These are phyloP conservation scores for Asterochloris sp. DNA, from an alignment of 139 green algal species.

Conservation along the genomic window DNA sequence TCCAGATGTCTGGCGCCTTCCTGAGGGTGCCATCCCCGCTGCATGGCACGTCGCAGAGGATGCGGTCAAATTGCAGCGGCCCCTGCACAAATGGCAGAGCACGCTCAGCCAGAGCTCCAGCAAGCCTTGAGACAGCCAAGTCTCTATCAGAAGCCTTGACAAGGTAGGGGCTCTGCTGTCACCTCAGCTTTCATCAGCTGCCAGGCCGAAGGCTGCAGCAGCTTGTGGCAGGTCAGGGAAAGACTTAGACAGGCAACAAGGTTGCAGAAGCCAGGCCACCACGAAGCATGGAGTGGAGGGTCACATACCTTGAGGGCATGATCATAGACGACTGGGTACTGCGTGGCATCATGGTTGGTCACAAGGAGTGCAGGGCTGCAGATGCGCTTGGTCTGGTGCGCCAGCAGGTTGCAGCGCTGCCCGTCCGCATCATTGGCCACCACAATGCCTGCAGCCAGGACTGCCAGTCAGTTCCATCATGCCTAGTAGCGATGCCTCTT, in stretches of 20 bases:
- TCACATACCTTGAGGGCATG: constrained; percentile 1
- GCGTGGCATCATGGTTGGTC: constrained; percentile 90
- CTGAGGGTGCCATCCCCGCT: constrained; percentile 94
- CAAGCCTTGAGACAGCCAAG: neutral
- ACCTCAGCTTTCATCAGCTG: too few species aligned
- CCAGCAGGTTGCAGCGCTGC: constrained; percentile 95
- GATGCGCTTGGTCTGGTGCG: constrained; percentile 95
- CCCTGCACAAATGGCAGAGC: constrained; percentile 10
- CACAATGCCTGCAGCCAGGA: constrained; percentile 65
- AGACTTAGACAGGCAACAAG: too few species aligned
- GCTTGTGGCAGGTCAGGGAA: too few species aligned
- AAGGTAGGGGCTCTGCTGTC: too few species aligned
- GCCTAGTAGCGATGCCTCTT: too few species aligned
- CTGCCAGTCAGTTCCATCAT: too few species aligned
- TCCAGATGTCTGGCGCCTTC: constrained; percentile 97
- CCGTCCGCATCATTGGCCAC: constrained; percentile 96
- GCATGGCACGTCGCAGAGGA: constrained; percentile 98
- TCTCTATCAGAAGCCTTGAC: too few species aligned
- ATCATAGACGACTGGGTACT: constrained; percentile 65
- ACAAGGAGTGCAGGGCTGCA: constrained; percentile 85
- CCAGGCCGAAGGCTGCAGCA: too few species aligned
- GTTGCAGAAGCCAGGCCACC: too few species aligned
- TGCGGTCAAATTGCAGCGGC: constrained; percentile 78
- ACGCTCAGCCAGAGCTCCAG: neutral
- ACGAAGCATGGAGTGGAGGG: too few species aligned